Conservation (phyloP, 306 rosid genomes). For the peach (Prunus persica) region DNA sequence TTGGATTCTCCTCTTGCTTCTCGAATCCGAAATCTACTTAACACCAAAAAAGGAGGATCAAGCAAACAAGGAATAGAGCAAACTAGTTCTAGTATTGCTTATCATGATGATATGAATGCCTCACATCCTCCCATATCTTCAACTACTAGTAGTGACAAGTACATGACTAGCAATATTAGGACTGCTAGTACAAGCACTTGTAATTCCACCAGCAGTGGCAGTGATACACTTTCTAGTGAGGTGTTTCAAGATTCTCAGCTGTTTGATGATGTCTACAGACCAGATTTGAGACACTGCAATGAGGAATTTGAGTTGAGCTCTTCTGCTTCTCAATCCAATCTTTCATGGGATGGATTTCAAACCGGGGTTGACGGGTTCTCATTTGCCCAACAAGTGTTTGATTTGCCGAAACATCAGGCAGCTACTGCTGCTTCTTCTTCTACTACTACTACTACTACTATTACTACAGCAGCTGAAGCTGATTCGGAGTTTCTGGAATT, state of each 20-base stretch:
- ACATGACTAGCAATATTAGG: too few species aligned
- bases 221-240: constrained; percentile 14
- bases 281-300: constrained; percentile 59
- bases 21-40: constrained; percentile 65
- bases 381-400: constrained; percentile 43
- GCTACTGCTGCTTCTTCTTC: background rate
- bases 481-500: constrained; percentile 55
- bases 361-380: constrained; percentile 43
- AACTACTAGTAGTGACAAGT: background rate
- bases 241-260: constrained; percentile 22
- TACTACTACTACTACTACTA: background rate
- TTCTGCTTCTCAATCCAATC: constrained; percentile 19
- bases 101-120: background rate
- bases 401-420: constrained; percentile 38
- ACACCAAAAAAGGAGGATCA: constrained; percentile 38
- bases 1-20: constrained; percentile 81
- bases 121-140: background rate
- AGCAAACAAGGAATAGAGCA: constrained; percentile 2
- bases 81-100: background rate
- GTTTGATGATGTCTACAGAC: constrained; percentile 59
- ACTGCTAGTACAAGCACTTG: background rate
- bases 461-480: constrained; percentile 13
- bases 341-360: constrained; percentile 48
- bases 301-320: constrained; percentile 28
- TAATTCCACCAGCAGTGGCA: constrained; percentile 13